These are phyloP conservation scores for Sporisorium reilianum DNA, from an alignment of 1,284 basidiomycete genomes.

Conservation along the genomic window DNA sequence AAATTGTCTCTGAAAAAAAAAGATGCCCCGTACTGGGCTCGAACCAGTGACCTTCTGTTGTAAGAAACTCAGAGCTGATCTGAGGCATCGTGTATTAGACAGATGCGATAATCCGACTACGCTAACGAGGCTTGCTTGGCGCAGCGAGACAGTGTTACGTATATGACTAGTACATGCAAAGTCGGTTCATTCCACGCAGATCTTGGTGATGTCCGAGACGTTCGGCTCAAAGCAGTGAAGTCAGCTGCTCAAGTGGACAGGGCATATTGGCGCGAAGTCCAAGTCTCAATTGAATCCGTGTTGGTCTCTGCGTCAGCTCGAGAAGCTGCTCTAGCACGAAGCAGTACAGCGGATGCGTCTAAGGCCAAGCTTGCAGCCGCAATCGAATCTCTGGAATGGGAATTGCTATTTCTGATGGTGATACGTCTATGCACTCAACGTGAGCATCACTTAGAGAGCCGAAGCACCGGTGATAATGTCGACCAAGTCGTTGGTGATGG, in stretches of 20 bases:
- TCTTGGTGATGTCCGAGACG: no score
- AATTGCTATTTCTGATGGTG: slow-evolving; percentile 11
- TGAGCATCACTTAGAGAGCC: slow-evolving; percentile 66
- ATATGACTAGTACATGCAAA: not conserved
- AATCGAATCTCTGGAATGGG: not conserved
- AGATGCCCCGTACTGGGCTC: slow-evolving; percentile 53
- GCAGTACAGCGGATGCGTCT: no score
- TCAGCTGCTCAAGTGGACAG: no score
- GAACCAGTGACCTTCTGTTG: slow-evolving; percentile 57
- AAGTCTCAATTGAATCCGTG: no score
- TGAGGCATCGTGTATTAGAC: slow-evolving; percentile 53
- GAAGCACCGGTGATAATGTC: slow-evolving; percentile 89
- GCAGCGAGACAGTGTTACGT: not conserved
- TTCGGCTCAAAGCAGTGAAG: no score
- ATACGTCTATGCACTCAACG: not conserved
- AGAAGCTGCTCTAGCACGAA: no score
- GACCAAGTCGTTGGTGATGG: slow-evolving; percentile 94
- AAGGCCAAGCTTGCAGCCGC: no score
- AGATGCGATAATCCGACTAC: slow-evolving; percentile 54
- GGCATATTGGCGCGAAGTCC: no score
- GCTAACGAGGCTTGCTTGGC: slow-evolving; percentile 39
- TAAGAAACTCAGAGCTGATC: slow-evolving; percentile 20
- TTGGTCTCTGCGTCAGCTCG: no score
- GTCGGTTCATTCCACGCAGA: no score
- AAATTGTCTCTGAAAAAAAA: no score